Evolutionary conservation across 1,139 yeast genomes (phyloP).

Genomic region (Magnusiomyces fungicola): DNA sequence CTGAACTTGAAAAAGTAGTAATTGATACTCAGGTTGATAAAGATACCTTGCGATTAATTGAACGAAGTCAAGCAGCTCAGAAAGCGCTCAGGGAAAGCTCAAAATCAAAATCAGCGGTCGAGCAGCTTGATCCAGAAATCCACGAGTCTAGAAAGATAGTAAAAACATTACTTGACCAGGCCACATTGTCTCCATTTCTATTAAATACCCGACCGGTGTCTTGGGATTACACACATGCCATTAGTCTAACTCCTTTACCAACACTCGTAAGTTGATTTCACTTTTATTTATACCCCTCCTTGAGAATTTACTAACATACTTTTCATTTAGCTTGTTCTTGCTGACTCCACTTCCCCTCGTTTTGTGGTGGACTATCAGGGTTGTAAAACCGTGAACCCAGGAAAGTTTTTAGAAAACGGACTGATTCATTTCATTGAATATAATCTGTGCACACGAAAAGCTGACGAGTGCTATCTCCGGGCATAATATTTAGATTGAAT

Average conservation of each 20-base stretch:
- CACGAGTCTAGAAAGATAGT: conserved; percentile 69
- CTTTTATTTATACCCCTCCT: neutral
- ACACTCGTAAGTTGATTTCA: conserved; percentile 15
- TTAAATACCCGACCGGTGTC: conserved; percentile 52
- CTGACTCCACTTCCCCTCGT: conserved; percentile 62
- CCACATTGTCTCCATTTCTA: conserved; percentile 75
- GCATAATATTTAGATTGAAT: too few species aligned
- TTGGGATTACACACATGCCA: conserved; percentile 61
- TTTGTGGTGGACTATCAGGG: conserved; percentile 78
- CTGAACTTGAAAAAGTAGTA: conserved; percentile 15
- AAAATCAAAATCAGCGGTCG: neutral
- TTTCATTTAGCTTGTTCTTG: conserved; percentile 35
- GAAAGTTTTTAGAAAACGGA: conserved; percentile 42
- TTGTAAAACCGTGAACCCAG: conserved; percentile 71
- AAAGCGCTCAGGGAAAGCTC: conserved; percentile 14
- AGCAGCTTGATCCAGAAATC: conserved; percentile 33
- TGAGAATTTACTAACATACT: neutral
- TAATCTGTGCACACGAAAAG: conserved; percentile 46
- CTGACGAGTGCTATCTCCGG: conserved; percentile 4
- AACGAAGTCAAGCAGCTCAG: conserved; percentile 15
- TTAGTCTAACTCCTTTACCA: conserved; percentile 76
- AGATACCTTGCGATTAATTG: conserved; percentile 10
- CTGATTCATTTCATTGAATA: conserved; percentile 66
- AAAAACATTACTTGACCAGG: conserved; percentile 79
- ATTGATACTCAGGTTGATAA: conserved; percentile 9